Evolutionary conservation across 225 moss, liverwort and hornwort species (phyloP), one percentile per base, ranked within the genome.

Genomic region (Rhytidiadelphus loreus): DNA sequence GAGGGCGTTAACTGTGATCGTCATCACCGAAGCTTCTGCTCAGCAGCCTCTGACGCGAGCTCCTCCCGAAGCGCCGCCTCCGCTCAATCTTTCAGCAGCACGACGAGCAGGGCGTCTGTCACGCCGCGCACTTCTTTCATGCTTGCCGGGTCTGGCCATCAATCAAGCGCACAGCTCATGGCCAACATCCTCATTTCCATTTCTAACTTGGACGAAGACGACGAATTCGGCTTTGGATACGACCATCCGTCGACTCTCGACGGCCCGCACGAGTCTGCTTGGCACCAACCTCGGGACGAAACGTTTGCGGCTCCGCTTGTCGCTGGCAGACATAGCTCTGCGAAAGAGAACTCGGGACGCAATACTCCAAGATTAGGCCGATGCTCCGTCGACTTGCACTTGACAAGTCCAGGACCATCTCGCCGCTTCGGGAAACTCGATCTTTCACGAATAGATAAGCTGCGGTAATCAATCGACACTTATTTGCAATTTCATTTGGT

Each of bases 191-290:
- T 92, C 60, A 82, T 92, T 39, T 92, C 91, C 21, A 89, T 90
- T 64, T 89, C 92, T 37, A 74, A 85, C 85, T 63, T 92, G 83
- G 79, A 92, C 87, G 89, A 92, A 78, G 92, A 87, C 55, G 91
- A 92, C 37, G 91, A 92, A 32, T 77, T 21, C 35, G 83, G 53
- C 73, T 87, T 57, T 8, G 82, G 86, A 26, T 59, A 5, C 24
- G 87, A 66, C 16, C 92, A 85, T 56, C 87, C 84, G 52, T 82
- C 86, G 43, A 55, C 85, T n/a, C 72, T 85, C 60, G 66, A 86
- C 12, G 92, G 92, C 8, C 92, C 91, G 11, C 92, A 89, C 66
- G 92, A 92, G 74, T 92, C 92, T 14, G 90, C 90, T n/a, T 92
- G 92, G 92, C 87, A 89, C 70, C 91, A 91, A 79, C 85, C 91